Base-by-base conservation (phyloP, 371 early-diverging fungal genomes). In the Mucor saturninus region DNA sequence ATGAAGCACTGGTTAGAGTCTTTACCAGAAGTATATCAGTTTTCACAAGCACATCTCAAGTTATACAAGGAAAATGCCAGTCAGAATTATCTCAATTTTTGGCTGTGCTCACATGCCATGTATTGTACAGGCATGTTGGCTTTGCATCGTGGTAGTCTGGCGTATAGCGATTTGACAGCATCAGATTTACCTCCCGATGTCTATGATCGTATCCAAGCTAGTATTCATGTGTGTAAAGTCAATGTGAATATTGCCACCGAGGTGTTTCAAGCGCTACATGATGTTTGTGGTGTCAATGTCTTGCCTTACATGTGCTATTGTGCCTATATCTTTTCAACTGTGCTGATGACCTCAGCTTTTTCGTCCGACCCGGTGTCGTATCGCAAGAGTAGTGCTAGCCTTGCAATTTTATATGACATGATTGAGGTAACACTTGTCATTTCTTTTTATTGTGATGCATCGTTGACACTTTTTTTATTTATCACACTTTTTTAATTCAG, bases 301-400 rank as follows among this genome's bases (percentile, higher is more conserved):
- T 53, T 76, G n/a, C 81, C 81, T 0, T 81, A 74, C 32, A 74
- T 81, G 74, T 76, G 78, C 0, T 81, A 81, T 26, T 73, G 78
- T 8, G 76, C 81, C 8, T 81, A 81, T 39, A 76, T 77, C 5
- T 77, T 81, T 40, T 74, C 77, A 8, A 77, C 81, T 2, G 73
- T 76, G 10, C 62, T 81, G 29, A 81, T 81, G 81, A 81, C 81
- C 11, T 74, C 72, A 3, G 65, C 73, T 4, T 76, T 77, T 48
- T 73, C 81, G 13, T 74, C 74, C 4, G 76, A 74, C 15, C 69
- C 61, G 2, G 68, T 53, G 2, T 63, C 69, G 5, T 77, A 71
- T 54, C 55, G 61, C 31, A 81, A 64, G 38, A 76, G 81, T 53
- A 69, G 68, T 14, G 53, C 63, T 15, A 66, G 71, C 30, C 43